These are phyloP conservation scores for Orbilia ellipsospora DNA, from an alignment of 2,329 filamentous ascomycete genomes.

Conservation along the genomic window DNA sequence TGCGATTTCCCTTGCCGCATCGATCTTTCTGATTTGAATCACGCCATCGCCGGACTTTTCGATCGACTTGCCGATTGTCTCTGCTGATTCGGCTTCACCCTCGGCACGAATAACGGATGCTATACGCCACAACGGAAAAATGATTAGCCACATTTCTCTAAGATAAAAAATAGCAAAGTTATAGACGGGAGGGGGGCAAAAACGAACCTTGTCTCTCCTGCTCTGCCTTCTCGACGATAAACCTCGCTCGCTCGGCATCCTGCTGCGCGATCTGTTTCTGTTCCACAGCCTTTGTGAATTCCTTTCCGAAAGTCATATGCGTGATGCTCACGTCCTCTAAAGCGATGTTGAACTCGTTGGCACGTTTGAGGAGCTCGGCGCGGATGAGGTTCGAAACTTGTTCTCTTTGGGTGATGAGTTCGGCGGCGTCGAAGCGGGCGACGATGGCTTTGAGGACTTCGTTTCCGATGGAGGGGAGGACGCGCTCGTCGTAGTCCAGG, in stretches of 20 bases:
- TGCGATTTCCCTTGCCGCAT: slow-evolving; percentile 95
- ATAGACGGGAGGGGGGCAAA: neutral
- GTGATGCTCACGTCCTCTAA: slow-evolving; percentile 99
- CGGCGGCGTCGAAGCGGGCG: slow-evolving; percentile 96
- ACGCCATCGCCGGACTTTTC: slow-evolving; percentile 92
- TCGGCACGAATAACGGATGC: slow-evolving; percentile 87
- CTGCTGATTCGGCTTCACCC: slow-evolving; percentile 95
- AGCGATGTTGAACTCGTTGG: slow-evolving; percentile 97
- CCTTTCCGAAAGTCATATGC: slow-evolving; percentile 99
- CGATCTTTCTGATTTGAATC: slow-evolving; percentile 95
- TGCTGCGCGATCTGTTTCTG: slow-evolving; percentile 99
- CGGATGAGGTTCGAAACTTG: slow-evolving; percentile 95
- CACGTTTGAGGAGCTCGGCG: slow-evolving; percentile 88
- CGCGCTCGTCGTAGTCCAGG: slow-evolving; percentile 97
- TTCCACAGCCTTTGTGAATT: slow-evolving; percentile 98
- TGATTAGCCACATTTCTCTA: slow-evolving; percentile 2
- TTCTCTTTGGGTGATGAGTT: slow-evolving; percentile 98
- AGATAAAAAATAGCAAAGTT: neutral
- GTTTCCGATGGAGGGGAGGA: slow-evolving; percentile 98
- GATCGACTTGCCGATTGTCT: slow-evolving; percentile 93
- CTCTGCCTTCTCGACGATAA: slow-evolving; percentile 98
- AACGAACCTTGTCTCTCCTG: slow-evolving; percentile 94
- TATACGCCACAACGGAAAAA: slow-evolving; percentile 1
- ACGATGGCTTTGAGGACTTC: slow-evolving; percentile 99
- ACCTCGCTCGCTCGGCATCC: slow-evolving; percentile 94